phyloP scores from a whole-genome alignment of 2,329 filamentous ascomycete species.

The Fusarium sp. region DNA sequence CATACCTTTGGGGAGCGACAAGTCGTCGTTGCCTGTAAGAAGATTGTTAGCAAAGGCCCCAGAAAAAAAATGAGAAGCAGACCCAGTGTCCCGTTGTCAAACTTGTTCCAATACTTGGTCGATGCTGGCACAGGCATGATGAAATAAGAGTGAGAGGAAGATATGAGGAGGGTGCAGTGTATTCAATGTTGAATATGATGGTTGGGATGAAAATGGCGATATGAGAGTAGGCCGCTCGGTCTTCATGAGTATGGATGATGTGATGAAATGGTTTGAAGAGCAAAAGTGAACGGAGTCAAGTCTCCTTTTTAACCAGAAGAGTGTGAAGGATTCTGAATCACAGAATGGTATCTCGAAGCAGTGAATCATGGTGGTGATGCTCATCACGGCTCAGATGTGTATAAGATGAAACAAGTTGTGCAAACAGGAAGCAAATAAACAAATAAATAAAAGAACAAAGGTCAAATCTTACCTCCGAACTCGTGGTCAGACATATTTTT shows the following conservation, averaged over 20 bases:
- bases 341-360: not conserved
- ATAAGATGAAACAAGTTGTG: not conserved
- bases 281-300: not conserved
- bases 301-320: slow-evolving; percentile 8
- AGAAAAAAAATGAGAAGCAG: slow-evolving; percentile 7
- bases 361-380: slow-evolving; percentile 29
- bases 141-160: not conserved
- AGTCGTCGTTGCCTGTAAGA: slow-evolving; percentile 68
- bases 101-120: slow-evolving; percentile 47
- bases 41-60: slow-evolving; percentile 48
- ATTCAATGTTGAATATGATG: not conserved
- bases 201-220: slow-evolving; percentile 22
- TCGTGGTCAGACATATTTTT: slow-evolving; percentile 72
- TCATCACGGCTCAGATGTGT: slow-evolving; percentile 10
- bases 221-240: not conserved
- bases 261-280: not conserved
- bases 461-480: slow-evolving; percentile 68
- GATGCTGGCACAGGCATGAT: slow-evolving; percentile 37
- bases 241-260: slow-evolving; percentile 5
- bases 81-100: slow-evolving; percentile 40
- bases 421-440: slow-evolving; percentile 11
- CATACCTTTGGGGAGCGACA: slow-evolving; percentile 73
- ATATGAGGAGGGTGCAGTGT: not conserved
- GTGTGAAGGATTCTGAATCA: not conserved
- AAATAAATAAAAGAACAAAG: slow-evolving; percentile 10